Evolutionary conservation across 495 filamentous ascomycete genomes (phyloP), one percentile per base, ranked within the genome.

Genomic region (Trichoderma reesei): DNA sequence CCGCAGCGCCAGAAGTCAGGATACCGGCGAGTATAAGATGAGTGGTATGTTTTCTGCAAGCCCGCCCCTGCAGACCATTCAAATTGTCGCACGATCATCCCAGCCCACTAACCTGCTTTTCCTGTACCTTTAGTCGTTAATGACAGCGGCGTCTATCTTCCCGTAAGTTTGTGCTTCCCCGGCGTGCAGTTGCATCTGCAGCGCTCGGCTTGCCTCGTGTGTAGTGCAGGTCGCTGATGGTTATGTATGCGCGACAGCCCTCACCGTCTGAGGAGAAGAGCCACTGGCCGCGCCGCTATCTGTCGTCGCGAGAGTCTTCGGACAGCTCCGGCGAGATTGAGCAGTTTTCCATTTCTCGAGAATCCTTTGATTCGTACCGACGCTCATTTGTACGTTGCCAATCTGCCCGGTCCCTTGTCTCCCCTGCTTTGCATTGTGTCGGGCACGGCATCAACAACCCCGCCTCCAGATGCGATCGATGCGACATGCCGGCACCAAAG

Each of bases 281-380:
- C 65, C 88, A 91, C 69, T 98, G 92, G 95, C 85, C 86, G 48
- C 82, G 81, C 70, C 88, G 87, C 48, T 85, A 88, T 34, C 85
- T 87, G 9, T 84, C 84, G 1, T 89, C 89, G 8, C 89, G 75
- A 67, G 76, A 87, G 71, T 89, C 87, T 65, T 82, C 83, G 36
- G 85, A 83, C 68, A 81, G 87, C 63, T 78, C 91, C 63, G 81
- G 86, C 69, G 89, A 93, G 65, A 90, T 91, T 70, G 94, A 98
- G 70, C 92, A 90, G 31, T 98, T 98, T 75, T 90, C 88, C 62
- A 98, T 98, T 75, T 96, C 94, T 38, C 86, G 94, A 68, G 94
- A 98, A 76, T 96, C 92, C 9, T 98, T 98, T 74, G 94, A 98
- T 73, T 96, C 93, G 36, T 98, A 98, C 73, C 84, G 94, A 61